Conservation (phyloP, 768 basidiomycete genomes). For the Crucibulum laeve region DNA sequence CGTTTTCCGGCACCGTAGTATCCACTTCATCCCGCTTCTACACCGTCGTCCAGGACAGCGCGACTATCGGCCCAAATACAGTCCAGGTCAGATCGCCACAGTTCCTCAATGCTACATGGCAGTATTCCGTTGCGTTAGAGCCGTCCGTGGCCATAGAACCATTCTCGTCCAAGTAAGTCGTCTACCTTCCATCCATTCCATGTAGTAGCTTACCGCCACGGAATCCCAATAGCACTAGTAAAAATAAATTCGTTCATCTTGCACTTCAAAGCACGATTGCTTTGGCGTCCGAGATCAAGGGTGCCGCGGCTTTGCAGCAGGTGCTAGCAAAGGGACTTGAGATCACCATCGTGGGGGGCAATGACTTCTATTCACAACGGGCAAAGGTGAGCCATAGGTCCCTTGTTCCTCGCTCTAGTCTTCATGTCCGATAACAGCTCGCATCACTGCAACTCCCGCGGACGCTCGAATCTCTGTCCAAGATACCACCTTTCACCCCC, state of each 20-base stretch:
- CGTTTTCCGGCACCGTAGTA: conserved; percentile 82
- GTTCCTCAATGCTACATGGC: conserved; percentile 79
- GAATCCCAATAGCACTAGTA: conserved; percentile 33
- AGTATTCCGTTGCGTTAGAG: conserved; percentile 50
- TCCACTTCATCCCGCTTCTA: conserved; percentile 95
- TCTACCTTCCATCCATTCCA: conserved; percentile 7
- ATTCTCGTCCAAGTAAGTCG: conserved; percentile 35
- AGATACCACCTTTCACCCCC: conserved; percentile 72
- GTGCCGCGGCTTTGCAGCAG: conserved; percentile 33
- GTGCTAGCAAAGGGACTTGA: conserved; percentile 55
- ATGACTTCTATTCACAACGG: conserved; percentile 97
- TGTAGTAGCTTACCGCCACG: conserved; percentile 5
- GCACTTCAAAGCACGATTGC: conserved; percentile 76
- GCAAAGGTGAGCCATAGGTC: conserved; percentile 53
- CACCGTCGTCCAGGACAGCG: conserved; percentile 54
- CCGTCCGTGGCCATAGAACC: conserved; percentile 27
- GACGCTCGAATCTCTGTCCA: conserved; percentile 56
- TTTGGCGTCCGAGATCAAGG: conserved; percentile 60
- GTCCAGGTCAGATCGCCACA: conserved; percentile 88
- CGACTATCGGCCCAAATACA: conserved; percentile 23
- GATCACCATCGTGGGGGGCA: conserved; percentile 85
- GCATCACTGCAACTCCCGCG: conserved; percentile 55
- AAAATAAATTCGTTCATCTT: conserved; percentile 91
- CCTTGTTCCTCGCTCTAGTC: neutral
- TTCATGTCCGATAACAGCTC: conserved; percentile 41